Base-by-base conservation (phyloP, 73 alveolate genomes). In the Uronychia binucleata region DNA sequence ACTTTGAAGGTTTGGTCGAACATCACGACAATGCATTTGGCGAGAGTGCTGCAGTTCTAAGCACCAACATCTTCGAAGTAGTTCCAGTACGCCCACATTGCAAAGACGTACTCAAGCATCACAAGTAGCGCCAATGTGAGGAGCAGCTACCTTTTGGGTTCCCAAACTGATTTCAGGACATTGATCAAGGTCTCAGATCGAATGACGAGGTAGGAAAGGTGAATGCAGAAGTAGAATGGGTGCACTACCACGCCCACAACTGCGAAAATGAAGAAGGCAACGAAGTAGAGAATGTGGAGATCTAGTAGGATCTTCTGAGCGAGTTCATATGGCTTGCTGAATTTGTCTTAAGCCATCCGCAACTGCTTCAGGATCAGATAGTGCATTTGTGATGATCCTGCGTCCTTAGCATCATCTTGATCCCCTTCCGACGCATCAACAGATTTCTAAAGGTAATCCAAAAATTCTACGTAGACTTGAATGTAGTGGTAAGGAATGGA, bases 131-230 rank as follows among this genome's bases (percentile, higher is more conserved):
- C 58, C 58, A 86, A 31, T 0, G 93, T 86, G 74, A 67, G 74
- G 30, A 33, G 28, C 0, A 86, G 30, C 59, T 83, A 28, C 33
- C 32, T 32, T 34, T 79, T 80, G 1, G 88, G 88, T 31, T 59
- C 86, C 88, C 88, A 80, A 33, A 86, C 46, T n/a, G 93, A 78
- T 59, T 85, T 33, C 0, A 79, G 58, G 1, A 86, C 85, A 33
- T 67, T 79, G 46, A 86, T 80, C 13, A 86, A 35, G 26, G 84
- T 80, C 33, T 28, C 26, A 8, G 88, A 81, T 58, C 81, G 32
- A 27, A 81, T 60, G n/a, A 81, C 59, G 57, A 81, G 32, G 30
- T 81, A 81, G 26, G 88, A 29, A 8, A 81, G 75, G 59, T 81
- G 88, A 30, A 81, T 58, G 13, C 76, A 59, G 75, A 28, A 81